These are phyloP conservation scores for Apiospora sp. DNA, from an alignment of 2,329 filamentous ascomycete species.

Conservation along the genomic window DNA sequence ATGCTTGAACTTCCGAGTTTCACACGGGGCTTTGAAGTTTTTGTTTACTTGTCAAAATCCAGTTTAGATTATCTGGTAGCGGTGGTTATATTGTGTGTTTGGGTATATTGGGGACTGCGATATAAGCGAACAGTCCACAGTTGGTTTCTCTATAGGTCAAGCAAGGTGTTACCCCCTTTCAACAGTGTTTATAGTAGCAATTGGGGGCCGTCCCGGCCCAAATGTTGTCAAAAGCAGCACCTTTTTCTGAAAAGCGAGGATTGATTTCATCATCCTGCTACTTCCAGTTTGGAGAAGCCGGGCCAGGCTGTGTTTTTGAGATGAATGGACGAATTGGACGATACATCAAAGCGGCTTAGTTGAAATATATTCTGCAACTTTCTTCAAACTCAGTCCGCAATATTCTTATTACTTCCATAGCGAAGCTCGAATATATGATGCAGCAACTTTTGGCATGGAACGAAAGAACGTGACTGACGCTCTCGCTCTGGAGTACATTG, in stretches of 20 bases:
- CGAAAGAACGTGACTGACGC: not conserved
- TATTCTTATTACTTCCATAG: not conserved
- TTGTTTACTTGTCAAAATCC: not conserved
- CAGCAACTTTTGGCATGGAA: not conserved
- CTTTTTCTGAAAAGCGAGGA: not conserved
- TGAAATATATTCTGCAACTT: slow-evolving; percentile 8
- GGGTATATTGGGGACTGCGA: not conserved
- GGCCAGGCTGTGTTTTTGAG: not conserved
- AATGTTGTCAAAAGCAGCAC: not conserved
- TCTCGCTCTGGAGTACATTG: not conserved
- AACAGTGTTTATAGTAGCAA: slow-evolving; percentile 5
- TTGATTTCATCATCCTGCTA: not conserved
- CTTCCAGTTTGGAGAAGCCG: not conserved
- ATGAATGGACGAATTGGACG: slow-evolving; percentile 15
- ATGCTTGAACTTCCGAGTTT: not conserved
- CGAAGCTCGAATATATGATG: not conserved
- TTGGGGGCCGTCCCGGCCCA: not conserved
- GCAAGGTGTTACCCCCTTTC: not conserved
- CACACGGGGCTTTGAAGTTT: not conserved
- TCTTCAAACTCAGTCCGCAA: not conserved
- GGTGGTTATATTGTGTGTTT: not conserved
- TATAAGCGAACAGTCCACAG: not conserved
- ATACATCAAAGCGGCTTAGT: slow-evolving; percentile 2
- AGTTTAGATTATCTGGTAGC: slow-evolving; percentile 13
- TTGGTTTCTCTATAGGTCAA: not conserved